These are phyloP conservation scores for Adiantum capillusveneris DNA, from an alignment of 75 land plant genomes.

Conservation along the genomic window DNA sequence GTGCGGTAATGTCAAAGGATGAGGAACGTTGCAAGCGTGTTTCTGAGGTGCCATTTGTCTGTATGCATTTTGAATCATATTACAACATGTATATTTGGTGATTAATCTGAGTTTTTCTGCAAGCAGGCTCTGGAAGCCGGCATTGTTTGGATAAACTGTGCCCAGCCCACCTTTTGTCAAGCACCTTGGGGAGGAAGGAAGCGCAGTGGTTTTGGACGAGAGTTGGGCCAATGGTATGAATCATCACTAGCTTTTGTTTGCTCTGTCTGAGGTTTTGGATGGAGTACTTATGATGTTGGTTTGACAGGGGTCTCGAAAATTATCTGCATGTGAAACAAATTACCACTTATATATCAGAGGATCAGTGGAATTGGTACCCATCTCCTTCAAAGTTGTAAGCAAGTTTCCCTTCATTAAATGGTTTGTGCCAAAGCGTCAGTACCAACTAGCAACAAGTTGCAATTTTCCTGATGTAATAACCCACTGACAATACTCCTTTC, in stretches of 20 bases:
- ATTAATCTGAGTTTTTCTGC: neutral
- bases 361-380: slow-evolving; percentile 95
- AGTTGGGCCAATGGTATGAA: slow-evolving; percentile 89
- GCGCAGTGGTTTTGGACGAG: slow-evolving; percentile 99
- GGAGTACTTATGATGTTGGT: neutral
- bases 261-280: no score
- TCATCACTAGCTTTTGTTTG: neutral
- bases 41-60: slow-evolving; percentile 60
- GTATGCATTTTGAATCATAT: no score
- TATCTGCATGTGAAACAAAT: slow-evolving; percentile 93
- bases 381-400: slow-evolving; percentile 58
- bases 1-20: slow-evolving; percentile 94
- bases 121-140: slow-evolving; percentile 77
- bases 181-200: slow-evolving; percentile 99
- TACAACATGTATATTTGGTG: no score
- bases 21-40: slow-evolving; percentile 80
- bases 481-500: no score
- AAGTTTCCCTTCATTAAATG: no score
- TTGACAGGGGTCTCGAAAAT: slow-evolving; percentile 90
- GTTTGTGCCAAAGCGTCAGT: no score
- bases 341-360: slow-evolving; percentile 79
- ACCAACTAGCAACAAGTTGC: no score
- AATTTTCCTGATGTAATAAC: no score
- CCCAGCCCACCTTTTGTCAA: slow-evolving; percentile 94
- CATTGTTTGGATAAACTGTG: slow-evolving; percentile 97